Evolutionary conservation across 345 rosid genomes (phyloP), one percentile per base, ranked within the genome.

Genomic region (Fremontodendron californicum): DNA sequence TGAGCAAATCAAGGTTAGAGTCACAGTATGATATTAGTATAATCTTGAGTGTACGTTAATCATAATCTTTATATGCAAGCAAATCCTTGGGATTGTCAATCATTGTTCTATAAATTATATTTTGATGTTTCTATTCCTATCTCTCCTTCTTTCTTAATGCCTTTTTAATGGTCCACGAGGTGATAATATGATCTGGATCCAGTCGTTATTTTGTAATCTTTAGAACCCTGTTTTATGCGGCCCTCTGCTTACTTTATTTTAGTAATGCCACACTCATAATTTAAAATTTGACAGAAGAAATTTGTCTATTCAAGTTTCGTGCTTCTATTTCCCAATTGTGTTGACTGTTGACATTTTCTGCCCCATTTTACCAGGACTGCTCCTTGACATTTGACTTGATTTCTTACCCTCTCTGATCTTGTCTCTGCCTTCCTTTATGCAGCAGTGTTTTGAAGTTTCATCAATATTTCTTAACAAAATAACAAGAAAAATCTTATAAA

Each of bases 51-150:
- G 31, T 52, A 31, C 2, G 35, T 48, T 45, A 43, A 43, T 55
- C 42, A 16, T 62, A 51, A 66, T 43, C 73, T 68, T 23, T 76
- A 61, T 37, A 9, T 68, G 35, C 71, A 40, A 64, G 64, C 25
- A 58, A 33, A 52, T 27, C 58, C 77, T 81, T 62, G 85, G 75
- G 73, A 76, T 61, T 75, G 40, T 33, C 78, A 81, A 81, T 40
- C 58, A 73, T 69, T 64, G 67, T 54, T 74, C 73, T 68, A 71
- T 81, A 83, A 77, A 78, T 10, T 74, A 83, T 76, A 23, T 51
- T 57, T 55, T 57, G 67, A 57, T 74, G 52, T 40, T 74, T 57
- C 77, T 74, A 74, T 74, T 40, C 67, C 49, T 8, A 6, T 74
- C 51, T 55, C 23, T 35, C 6, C 21, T 33, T 9, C 15, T 40